Evolutionary conservation across 306 rosid species (phyloP), one percentile per base, ranked within the genome.

Genomic region (Quillaja saponaria): DNA sequence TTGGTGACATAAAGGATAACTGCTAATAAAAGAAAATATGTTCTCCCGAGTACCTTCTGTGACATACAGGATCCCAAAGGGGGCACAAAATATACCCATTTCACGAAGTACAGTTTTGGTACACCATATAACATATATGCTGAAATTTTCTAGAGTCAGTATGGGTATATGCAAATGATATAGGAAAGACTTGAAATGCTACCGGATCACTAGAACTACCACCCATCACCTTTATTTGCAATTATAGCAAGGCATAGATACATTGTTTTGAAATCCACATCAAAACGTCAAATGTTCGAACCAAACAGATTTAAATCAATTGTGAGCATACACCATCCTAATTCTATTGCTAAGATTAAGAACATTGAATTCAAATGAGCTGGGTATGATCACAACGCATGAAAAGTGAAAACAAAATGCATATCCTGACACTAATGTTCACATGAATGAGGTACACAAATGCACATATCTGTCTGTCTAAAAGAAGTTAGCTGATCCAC

Each of bases 251-350:
- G 31, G 31, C 31, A 25, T 25, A 38, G 8, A 34, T 6, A 46
- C 33, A 40, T 18, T 39, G 15, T 57, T 38, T 55, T 41, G 42
- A 54, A 21, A 40, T 67, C 47, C 49, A 64, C 41, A 64, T 38
- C 18, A 6, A 15, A n/a, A 44, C 3, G 31, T 25, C 33, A 46
- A 35, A 9, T 25, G 8, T 20, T 44, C 3, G 44, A 65, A 38
- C 28, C 48, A 58, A 51, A n/a, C 20, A 49, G 31, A 25, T 25
- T 38, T 31, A 25, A 33, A 10, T 14, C 69, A 61, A 52, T 13
- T 70, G 56, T 51, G 39, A 41, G 52, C 51, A 8, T 25, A 21
- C 3, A n/a, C 51, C 19, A 19, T 20, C 11, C 50, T 8, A 35
- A 35, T 47, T 25, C 25, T 11, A 42, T 8, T 16, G 35, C 44